phyloP scores from a whole-genome alignment of 2,329 filamentous ascomycete genomes.

The Chaetomiaceae sp. region DNA sequence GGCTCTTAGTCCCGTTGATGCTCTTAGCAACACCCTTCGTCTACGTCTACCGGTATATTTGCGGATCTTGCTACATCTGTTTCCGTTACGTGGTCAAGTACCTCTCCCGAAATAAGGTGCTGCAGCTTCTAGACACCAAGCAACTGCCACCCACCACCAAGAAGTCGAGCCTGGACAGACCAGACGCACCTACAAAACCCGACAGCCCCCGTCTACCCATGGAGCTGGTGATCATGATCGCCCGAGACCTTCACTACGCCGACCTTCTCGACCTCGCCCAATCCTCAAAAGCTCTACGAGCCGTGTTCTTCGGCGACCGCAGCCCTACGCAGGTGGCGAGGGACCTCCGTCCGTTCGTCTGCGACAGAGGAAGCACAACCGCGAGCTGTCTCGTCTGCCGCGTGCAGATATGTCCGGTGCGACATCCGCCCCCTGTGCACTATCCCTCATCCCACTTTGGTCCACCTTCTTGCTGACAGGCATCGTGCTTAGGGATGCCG shows the following conservation, averaged over 20 bases:
- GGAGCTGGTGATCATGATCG: conserved; percentile 1
- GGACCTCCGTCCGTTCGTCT: background rate
- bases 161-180: background rate
- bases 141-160: background rate
- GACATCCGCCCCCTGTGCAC: too few relatives aligned
- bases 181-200: too few relatives aligned
- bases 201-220: background rate
- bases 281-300: background rate
- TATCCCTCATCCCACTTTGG: too few relatives aligned
- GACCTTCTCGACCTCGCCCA: conserved; percentile 1
- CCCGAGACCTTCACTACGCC: background rate
- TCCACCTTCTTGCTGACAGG: background rate
- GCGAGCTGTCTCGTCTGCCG: background rate
- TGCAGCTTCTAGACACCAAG: background rate
- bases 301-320: background rate
- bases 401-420: conserved; percentile 1
- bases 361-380: background rate
- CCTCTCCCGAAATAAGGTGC: background rate
- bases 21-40: background rate
- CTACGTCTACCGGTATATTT: background rate
- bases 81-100: background rate
- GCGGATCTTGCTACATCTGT: background rate
- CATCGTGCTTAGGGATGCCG: background rate
- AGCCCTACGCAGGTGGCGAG: background rate
- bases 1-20: background rate